Conservation (phyloP, 108 stramenopile genomes). For the Pinguiococcus pyrenoidosus region DNA sequence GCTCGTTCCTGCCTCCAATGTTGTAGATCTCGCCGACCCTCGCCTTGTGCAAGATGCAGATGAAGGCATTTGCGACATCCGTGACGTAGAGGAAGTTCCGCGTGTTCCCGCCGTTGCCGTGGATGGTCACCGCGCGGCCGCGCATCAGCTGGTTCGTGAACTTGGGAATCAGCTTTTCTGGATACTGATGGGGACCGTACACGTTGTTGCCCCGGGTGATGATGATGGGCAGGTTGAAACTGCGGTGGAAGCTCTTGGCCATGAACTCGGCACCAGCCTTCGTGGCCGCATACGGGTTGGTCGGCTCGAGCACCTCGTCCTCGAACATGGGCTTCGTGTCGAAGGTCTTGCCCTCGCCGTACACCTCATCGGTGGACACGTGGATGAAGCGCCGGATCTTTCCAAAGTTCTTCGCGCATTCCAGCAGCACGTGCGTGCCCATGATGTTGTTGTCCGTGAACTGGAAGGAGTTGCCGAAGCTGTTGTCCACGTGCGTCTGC, state of each 20-base stretch:
- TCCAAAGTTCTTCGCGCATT: slow-evolving; percentile 80
- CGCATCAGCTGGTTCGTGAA: slow-evolving; percentile 90
- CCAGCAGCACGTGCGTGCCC: slow-evolving; percentile 94
- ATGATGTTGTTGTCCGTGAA: slow-evolving; percentile 96
- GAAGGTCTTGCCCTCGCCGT: slow-evolving; percentile 92
- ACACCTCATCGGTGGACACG: slow-evolving; percentile 94
- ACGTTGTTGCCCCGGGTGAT: slow-evolving; percentile 99
- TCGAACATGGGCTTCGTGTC: slow-evolving; percentile 83
- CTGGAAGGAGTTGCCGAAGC: slow-evolving; percentile 95
- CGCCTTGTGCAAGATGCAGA: slow-evolving; percentile 80
- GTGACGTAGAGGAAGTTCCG: slow-evolving; percentile 94
- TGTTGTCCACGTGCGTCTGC: slow-evolving; percentile 92
- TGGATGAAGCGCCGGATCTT: slow-evolving; percentile 80
- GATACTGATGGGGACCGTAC: slow-evolving; percentile 96
- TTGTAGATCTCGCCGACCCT: slow-evolving; percentile 81
- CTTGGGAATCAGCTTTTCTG: slow-evolving; percentile 98
- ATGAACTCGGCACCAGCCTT: slow-evolving; percentile 98
- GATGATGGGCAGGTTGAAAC: slow-evolving; percentile 72
- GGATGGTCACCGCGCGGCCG: slow-evolving; percentile 69
- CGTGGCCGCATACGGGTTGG: slow-evolving; percentile 98
- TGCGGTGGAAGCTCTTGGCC: slow-evolving; percentile 63
- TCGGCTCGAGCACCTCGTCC: slow-evolving; percentile 88
- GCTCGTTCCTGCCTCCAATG: slow-evolving; percentile 89
- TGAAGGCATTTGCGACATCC: slow-evolving; percentile 93
- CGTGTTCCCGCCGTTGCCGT: slow-evolving; percentile 97